A percentile compares a stretch with the other conserved stretches of the same genome.
Evolutionary conservation across 345 rosid species (phyloP).

Genomic region (Nasturtium officinale): DNA sequence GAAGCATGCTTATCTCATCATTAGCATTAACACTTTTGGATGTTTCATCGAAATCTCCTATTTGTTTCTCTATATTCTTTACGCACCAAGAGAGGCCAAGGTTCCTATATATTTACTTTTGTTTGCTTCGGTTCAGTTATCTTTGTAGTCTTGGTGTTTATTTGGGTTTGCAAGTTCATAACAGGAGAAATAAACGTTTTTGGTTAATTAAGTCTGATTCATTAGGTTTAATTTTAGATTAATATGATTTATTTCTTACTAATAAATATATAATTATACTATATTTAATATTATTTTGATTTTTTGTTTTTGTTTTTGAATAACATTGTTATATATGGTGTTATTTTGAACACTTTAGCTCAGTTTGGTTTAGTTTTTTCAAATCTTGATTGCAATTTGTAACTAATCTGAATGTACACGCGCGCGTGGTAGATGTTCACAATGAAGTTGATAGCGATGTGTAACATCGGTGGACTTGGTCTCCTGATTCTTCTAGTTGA

Average conservation of each 20-base stretch:
- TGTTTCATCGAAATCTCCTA: constrained; percentile 59
- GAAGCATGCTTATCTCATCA: constrained; percentile 50
- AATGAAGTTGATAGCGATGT: constrained; percentile 51
- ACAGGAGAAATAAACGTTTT: neutral
- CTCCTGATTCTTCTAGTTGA: constrained; percentile 46
- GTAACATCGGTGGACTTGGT: constrained; percentile 65
- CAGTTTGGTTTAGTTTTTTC: neutral
- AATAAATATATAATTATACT: neutral
- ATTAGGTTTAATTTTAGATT: neutral
- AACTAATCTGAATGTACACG: neutral
- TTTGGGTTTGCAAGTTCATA: neutral
- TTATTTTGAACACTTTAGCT: neutral
- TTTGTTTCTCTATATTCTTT: constrained; percentile 52
- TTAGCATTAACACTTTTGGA: constrained; percentile 67
- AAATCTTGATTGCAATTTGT: neutral
- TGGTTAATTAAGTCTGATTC: neutral
- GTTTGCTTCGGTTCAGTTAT: neutral
- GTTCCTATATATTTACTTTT: constrained; percentile 25
- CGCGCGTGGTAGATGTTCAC: constrained; percentile 53
- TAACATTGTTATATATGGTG: neutral
- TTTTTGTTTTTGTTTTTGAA: neutral
- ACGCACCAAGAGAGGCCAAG: constrained; percentile 64
- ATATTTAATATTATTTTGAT: neutral
- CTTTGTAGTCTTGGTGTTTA: neutral
- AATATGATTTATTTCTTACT: neutral